These are phyloP conservation scores for Aspergillus terreus DNA, from an alignment of 2,329 filamentous ascomycete genomes.

Conservation along the genomic window DNA sequence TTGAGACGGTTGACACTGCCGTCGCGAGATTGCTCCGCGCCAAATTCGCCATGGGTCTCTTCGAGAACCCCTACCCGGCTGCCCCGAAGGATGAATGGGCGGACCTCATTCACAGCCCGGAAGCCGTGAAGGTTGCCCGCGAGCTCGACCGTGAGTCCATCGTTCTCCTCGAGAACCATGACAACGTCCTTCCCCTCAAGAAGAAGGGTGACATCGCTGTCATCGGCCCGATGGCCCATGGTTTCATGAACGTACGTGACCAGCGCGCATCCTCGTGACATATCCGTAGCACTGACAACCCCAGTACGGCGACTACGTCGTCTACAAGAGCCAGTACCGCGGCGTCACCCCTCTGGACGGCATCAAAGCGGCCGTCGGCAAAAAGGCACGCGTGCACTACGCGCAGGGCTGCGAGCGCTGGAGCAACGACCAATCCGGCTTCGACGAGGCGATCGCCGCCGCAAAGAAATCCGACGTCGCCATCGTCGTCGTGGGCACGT, in stretches of 20 bases:
- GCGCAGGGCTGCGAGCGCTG: conserved; percentile 69
- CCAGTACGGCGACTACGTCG: conserved; percentile 70
- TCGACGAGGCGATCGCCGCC: conserved; percentile 62
- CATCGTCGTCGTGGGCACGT: conserved; percentile 70
- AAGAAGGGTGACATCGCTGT: conserved; percentile 68
- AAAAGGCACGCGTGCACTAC: conserved; percentile 59
- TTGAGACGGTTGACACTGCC: conserved; percentile 60
- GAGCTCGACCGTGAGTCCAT: conserved; percentile 63
- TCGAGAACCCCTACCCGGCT: conserved; percentile 65
- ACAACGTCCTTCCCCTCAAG: conserved; percentile 51
- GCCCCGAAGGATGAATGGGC: conserved; percentile 54
- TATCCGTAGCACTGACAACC: neutral
- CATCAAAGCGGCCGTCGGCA: conserved; percentile 57
- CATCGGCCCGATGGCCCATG: conserved; percentile 71
- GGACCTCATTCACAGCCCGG: conserved; percentile 59
- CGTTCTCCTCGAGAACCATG: conserved; percentile 58
- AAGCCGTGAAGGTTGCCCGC: conserved; percentile 56
- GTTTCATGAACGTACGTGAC: conserved; percentile 61
- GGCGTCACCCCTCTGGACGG: conserved; percentile 69
- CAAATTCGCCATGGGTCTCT: conserved; percentile 68
- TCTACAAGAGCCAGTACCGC: conserved; percentile 59
- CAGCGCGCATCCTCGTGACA: too few species aligned
- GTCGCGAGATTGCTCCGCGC: conserved; percentile 62
- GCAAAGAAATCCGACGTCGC: conserved; percentile 67
- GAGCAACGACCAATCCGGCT: conserved; percentile 66